Evolutionary conservation across 2,329 filamentous ascomycete genomes (phyloP).

Genomic region (Plectosphaerella sp.): DNA sequence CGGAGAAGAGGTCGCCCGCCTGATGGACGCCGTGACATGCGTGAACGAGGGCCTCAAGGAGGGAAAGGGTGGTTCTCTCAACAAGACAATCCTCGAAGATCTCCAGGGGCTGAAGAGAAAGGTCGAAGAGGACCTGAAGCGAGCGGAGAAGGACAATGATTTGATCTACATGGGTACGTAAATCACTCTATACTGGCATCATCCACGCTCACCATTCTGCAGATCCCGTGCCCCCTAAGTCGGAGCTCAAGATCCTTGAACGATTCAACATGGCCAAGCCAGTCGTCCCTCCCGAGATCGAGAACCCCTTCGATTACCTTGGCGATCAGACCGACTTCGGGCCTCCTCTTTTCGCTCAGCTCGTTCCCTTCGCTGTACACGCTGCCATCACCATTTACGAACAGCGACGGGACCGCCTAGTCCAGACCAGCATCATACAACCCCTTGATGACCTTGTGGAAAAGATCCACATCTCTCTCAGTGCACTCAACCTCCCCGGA

Average conservation of each 20-base stretch:
- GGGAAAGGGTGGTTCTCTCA: conserved; percentile 67
- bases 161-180: conserved; percentile 77
- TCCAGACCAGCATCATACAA: conserved; percentile 82
- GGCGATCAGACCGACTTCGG: conserved; percentile 80
- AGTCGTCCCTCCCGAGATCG: conserved; percentile 75
- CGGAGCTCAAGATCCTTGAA: conserved; percentile 80
- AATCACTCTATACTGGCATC: not conserved
- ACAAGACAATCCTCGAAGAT: conserved; percentile 75
- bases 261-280: conserved; percentile 84
- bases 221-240: conserved; percentile 79
- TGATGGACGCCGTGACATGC: conserved; percentile 77
- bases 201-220: conserved; percentile 22
- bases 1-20: conserved; percentile 86
- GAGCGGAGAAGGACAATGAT: conserved; percentile 95
- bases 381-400: conserved; percentile 94
- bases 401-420: conserved; percentile 81
- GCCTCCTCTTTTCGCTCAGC: conserved; percentile 77
- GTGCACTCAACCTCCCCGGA: conserved; percentile 82
- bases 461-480: conserved; percentile 72
- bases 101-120: conserved; percentile 77
- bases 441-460: conserved; percentile 79
- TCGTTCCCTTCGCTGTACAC: conserved; percentile 94
- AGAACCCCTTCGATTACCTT: conserved; percentile 73
- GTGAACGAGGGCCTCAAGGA: conserved; percentile 86
- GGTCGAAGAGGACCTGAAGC: conserved; percentile 81